Conservation (phyloP, 495 filamentous ascomycete genomes). For the Penicillium chermesinum region DNA sequence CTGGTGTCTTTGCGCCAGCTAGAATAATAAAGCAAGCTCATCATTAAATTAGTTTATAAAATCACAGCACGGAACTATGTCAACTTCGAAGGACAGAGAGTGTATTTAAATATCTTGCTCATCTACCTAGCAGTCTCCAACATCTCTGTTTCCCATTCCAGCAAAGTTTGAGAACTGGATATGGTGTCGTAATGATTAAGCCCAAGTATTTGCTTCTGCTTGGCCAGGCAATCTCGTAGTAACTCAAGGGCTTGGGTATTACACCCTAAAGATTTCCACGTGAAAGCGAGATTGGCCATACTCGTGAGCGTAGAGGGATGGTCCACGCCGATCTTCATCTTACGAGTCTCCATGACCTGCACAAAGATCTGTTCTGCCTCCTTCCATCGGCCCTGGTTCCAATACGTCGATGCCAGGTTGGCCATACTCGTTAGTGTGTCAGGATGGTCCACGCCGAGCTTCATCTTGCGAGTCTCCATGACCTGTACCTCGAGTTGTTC, state of each 20-base stretch:
- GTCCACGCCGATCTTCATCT: not conserved
- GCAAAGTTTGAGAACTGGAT: not conserved
- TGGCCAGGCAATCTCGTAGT: constrained; percentile 1
- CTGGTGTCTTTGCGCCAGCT: not conserved
- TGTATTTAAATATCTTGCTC: not conserved
- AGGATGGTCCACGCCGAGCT: constrained; percentile 1
- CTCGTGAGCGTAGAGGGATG: not conserved
- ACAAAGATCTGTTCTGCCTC: not conserved
- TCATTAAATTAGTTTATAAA: not conserved
- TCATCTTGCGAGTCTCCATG: not conserved
- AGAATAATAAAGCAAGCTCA: not conserved
- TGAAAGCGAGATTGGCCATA: not conserved
- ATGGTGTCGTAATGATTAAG: not conserved
- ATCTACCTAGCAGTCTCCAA: not conserved
- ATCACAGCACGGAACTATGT: not conserved
- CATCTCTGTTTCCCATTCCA: constrained; percentile 1
- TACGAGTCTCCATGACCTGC: not conserved
- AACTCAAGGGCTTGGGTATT: constrained; percentile 2
- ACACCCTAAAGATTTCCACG: not conserved
- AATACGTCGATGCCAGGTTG: not conserved
- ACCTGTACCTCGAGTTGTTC: not conserved
- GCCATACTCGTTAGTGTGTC: constrained; percentile 1
- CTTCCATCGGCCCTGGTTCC: constrained; percentile 1
- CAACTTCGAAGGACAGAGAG: not conserved
- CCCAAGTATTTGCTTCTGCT: constrained; percentile 2